Percentiles rank a stretch among this genome's conserved stretches.
These are phyloP conservation scores for Syzygium syzygioides DNA, from an alignment of 441 rosid species.

Conservation along the genomic window DNA sequence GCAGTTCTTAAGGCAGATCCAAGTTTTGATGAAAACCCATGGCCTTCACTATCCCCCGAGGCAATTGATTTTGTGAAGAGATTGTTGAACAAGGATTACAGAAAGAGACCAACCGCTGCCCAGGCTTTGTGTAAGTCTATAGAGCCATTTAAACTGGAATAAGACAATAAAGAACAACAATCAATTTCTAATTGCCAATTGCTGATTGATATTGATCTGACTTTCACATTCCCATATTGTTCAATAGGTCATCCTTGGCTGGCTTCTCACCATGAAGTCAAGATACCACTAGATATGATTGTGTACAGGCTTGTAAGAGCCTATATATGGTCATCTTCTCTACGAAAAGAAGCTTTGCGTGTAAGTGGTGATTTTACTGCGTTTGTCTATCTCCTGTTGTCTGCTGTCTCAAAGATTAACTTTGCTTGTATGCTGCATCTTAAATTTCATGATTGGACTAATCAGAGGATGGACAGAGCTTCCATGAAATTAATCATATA, in stretches of 20 bases:
- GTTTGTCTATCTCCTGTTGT: background rate
- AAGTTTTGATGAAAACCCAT: conserved; percentile 76
- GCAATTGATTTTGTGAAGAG: conserved; percentile 75
- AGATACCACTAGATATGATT: conserved; percentile 77
- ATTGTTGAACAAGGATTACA: conserved; percentile 75
- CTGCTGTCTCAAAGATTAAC: background rate
- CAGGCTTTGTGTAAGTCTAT: conserved; percentile 77
- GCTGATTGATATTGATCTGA: background rate
- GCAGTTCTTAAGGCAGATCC: conserved; percentile 93
- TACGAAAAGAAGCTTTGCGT: conserved; percentile 59
- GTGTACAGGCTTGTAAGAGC: conserved; percentile 56
- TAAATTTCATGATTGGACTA: background rate
- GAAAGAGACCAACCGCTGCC: conserved; percentile 81
- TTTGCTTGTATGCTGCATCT: background rate
- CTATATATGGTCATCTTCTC: conserved; percentile 62
- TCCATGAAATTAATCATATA: background rate
- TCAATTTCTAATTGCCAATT: background rate
- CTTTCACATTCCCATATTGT: background rate
- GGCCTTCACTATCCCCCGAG: conserved; percentile 81
- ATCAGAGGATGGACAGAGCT: background rate
- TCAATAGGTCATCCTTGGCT: conserved; percentile 86
- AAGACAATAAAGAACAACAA: background rate
- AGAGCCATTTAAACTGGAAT: background rate
- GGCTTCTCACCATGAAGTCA: conserved; percentile 51
- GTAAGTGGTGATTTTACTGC: conserved; percentile 32